These are phyloP conservation scores for Tylopilus plumbeoviolaceoides DNA, from an alignment of 768 basidiomycete species.

Conservation along the genomic window DNA sequence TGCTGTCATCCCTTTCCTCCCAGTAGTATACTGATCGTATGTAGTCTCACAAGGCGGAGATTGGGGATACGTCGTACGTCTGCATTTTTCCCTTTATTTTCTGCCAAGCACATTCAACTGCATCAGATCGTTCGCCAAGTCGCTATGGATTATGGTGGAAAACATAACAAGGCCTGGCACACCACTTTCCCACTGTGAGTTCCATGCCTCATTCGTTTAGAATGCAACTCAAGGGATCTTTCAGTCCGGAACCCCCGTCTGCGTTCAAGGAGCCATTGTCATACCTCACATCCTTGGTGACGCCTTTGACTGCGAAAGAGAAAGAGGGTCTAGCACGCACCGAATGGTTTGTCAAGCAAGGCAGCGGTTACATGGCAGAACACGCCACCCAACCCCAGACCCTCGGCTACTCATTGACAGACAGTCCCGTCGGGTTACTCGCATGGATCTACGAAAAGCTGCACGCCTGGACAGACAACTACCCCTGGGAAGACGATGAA, in stretches of 20 bases:
- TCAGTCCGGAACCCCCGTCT: constrained; percentile 30
- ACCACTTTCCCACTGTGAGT: constrained; percentile 44
- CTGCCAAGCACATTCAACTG: no score
- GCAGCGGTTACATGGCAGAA: constrained; percentile 32
- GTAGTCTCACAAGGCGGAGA: constrained; percentile 49
- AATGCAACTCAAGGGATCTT: not conserved
- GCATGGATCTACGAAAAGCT: constrained; percentile 52
- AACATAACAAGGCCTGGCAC: constrained; percentile 49
- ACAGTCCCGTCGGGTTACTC: constrained; percentile 51
- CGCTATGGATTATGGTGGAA: constrained; percentile 35
- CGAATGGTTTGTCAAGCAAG: constrained; percentile 16
- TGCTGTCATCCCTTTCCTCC: not conserved
- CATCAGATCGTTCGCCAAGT: constrained; percentile 29
- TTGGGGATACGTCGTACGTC: constrained; percentile 39
- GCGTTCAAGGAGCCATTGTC: not conserved
- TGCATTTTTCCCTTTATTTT: not conserved
- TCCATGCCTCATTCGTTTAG: not conserved
- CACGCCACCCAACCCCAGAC: constrained; percentile 44
- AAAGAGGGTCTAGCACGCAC: constrained; percentile 18
- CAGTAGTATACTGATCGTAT: not conserved
- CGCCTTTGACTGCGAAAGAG: constrained; percentile 26
- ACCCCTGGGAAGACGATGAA: constrained; percentile 56
- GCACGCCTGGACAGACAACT: constrained; percentile 45
- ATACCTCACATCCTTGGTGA: constrained; percentile 19
- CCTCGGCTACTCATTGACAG: constrained; percentile 47